phyloP scores from a whole-genome alignment of 805 yeast species.

The Pichia nakasei region DNA sequence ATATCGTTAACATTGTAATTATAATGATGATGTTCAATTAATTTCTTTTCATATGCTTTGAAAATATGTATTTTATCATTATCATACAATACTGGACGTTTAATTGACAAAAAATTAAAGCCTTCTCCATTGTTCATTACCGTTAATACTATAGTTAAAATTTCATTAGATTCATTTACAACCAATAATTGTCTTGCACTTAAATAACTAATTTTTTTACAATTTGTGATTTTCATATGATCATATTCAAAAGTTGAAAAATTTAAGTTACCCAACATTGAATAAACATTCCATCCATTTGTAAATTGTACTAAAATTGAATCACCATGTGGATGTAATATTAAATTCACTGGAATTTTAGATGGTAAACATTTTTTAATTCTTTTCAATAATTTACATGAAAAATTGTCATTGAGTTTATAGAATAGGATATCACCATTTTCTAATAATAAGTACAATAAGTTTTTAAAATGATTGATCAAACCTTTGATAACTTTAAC shows the following conservation, averaged over 20 bases:
- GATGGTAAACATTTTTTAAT: constrained; percentile 30
- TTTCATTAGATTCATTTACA: constrained; percentile 18
- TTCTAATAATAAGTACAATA: constrained; percentile 31
- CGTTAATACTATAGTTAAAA: constrained; percentile 22
- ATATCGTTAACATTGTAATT: constrained; percentile 13
- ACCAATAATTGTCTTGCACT: constrained; percentile 29
- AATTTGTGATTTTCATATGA: constrained; percentile 15
- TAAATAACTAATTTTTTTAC: constrained; percentile 14
- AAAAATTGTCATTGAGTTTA: constrained; percentile 29
- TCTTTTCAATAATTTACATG: constrained; percentile 22
- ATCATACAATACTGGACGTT: constrained; percentile 35
- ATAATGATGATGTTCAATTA: constrained; percentile 29
- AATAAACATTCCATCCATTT: constrained; percentile 40
- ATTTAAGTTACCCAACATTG: constrained; percentile 39
- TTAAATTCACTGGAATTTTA: constrained; percentile 23
- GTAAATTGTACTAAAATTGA: constrained; percentile 20
- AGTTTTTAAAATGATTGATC: constrained; percentile 33
- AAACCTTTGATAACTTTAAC: constrained; percentile 21
- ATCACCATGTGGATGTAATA: constrained; percentile 21
- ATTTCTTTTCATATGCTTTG: constrained; percentile 38
- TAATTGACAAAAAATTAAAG: constrained; percentile 18
- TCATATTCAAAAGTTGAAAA: constrained; percentile 33
- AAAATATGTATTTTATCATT: constrained; percentile 35
- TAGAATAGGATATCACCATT: constrained; percentile 30
- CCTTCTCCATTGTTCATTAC: constrained; percentile 18